Evolutionary conservation across 2,329 filamentous ascomycete species (phyloP).

Genomic region (Aspergillus candidus): DNA sequence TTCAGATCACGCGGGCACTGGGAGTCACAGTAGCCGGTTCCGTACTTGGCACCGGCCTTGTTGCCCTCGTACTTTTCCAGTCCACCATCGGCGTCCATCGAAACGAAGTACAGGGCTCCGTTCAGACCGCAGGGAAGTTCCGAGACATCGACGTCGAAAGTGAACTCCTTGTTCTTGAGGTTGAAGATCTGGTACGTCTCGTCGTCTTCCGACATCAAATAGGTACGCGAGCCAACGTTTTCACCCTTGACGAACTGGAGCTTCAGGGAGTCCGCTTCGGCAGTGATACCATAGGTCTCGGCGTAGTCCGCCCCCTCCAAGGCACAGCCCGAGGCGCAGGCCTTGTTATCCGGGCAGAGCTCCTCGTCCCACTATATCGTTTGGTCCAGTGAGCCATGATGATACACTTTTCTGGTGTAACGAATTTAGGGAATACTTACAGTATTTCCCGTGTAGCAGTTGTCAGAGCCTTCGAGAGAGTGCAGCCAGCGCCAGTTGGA

Average conservation of each 20-base stretch:
- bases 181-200: slow-evolving; percentile 59
- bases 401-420: no score
- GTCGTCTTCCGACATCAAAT: slow-evolving; percentile 54
- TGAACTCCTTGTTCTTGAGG: slow-evolving; percentile 61
- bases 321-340: slow-evolving; percentile 52
- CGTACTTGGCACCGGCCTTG: slow-evolving; percentile 53
- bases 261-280: slow-evolving; percentile 43
- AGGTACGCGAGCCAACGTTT: slow-evolving; percentile 50
- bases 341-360: slow-evolving; percentile 44
- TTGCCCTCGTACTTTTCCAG: slow-evolving; percentile 45
- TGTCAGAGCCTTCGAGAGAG: slow-evolving; percentile 41
- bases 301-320: slow-evolving; percentile 52
- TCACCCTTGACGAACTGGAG: slow-evolving; percentile 43
- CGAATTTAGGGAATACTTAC: slow-evolving; percentile 6
- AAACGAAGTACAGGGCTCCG: slow-evolving; percentile 60
- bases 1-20: slow-evolving; percentile 50
- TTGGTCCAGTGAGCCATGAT: no score
- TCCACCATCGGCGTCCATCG: slow-evolving; percentile 57
- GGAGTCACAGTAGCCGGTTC: slow-evolving; percentile 59
- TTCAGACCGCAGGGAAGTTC: slow-evolving; percentile 64
- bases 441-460: slow-evolving; percentile 52
- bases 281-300: slow-evolving; percentile 47
- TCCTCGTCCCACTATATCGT: slow-evolving; percentile 36
- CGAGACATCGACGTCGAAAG: slow-evolving; percentile 66
- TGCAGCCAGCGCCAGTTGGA: slow-evolving; percentile 56